These are phyloP conservation scores for Priceomyces medius DNA, from an alignment of 805 yeast species.

Conservation along the genomic window DNA sequence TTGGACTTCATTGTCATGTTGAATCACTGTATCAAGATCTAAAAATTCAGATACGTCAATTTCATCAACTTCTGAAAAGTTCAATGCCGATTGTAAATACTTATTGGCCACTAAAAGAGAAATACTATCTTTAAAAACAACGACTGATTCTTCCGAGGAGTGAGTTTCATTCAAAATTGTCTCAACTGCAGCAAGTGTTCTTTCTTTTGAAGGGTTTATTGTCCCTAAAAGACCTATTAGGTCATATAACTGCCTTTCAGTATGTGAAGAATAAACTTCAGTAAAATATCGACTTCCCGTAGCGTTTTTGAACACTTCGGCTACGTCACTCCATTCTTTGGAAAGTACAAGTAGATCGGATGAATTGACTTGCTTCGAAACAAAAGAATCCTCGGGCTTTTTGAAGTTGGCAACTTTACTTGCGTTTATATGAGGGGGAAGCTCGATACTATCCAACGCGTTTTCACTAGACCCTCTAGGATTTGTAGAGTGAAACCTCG, in stretches of 20 bases:
- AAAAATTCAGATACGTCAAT: slow-evolving; percentile 22
- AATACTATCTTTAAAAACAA: slow-evolving; percentile 12
- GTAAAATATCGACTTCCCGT: slow-evolving; percentile 12
- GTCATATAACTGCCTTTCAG: slow-evolving; percentile 20
- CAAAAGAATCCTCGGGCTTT: slow-evolving; percentile 1
- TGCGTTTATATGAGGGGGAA: slow-evolving; percentile 39
- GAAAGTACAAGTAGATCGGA: slow-evolving; percentile 16
- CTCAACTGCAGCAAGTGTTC: slow-evolving; percentile 8
- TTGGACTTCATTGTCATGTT: slow-evolving; percentile 15
- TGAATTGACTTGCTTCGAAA: slow-evolving; percentile 10
- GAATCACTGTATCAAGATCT: slow-evolving; percentile 25
- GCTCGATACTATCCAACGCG: slow-evolving; percentile 31
- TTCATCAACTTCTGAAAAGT: slow-evolving; percentile 9
- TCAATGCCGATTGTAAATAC: slow-evolving; percentile 7
- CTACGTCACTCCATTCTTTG: slow-evolving; percentile 9
- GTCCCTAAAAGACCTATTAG: slow-evolving; percentile 12
- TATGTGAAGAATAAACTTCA: slow-evolving; percentile 13
- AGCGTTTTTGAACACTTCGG: slow-evolving; percentile 1
- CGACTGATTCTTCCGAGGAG: slow-evolving; percentile 4
- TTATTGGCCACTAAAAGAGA: slow-evolving; percentile 35
- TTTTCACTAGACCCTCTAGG: slow-evolving; percentile 4
- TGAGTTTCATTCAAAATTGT: slow-evolving; percentile 12
- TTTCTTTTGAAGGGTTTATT: slow-evolving; percentile 3
- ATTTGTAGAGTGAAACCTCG: slow-evolving; percentile 12
- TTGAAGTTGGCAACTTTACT: slow-evolving; percentile 19